Evolutionary conservation across 768 basidiomycete genomes (phyloP), one percentile per base, ranked within the genome.

Genomic region (Lentinula boryana): DNA sequence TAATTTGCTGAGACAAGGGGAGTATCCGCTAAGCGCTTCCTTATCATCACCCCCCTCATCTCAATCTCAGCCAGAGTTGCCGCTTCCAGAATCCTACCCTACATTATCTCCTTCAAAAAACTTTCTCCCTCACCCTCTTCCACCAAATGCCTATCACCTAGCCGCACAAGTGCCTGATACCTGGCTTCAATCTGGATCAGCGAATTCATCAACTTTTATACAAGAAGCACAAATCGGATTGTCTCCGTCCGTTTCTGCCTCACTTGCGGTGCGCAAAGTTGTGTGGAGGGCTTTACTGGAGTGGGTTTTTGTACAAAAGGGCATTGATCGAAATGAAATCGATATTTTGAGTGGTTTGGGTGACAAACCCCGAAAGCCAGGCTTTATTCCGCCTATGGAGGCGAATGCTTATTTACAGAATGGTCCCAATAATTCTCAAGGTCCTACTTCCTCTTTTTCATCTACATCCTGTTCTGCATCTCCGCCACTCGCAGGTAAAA

Each of bases 141-240:
- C 82, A 2, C 68, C 78, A 5, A 80, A 79, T 10, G 85, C 87
- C 21, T 77, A 82, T 52, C 88, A 91, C 61, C 81, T 91, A 33
- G 89, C 90, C 1, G 80, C 89, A 0, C 90, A 92, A 65, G 77
- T 85, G 1, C 90, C 89, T 0, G 70, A 76, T 12, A 77, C 83
- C 52, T 92, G 90, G 90, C 2, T 31, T n/a, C 3, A 18, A 27
- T 44, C n/a, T 13, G 9, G 33, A 18, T n/a, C 51, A 33, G 13
- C 21, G 5, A 23, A 21, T 4, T 4, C 41, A 43, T n/a, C 18
- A 21, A 9, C 7, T 46, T 18, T 8, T 7, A 12, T 21, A 21
- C 8, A 23, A 18, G 46, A 48, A 21, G 18, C 9, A 35, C 53
- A 18, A 40, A 36, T 36, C 13, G 31, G 21, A 46, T 35, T 51